Evolutionary conservation across 73 alveolate genomes (phyloP), one percentile per base, ranked within the genome.

Genomic region (Paramecium octaurelia): DNA sequence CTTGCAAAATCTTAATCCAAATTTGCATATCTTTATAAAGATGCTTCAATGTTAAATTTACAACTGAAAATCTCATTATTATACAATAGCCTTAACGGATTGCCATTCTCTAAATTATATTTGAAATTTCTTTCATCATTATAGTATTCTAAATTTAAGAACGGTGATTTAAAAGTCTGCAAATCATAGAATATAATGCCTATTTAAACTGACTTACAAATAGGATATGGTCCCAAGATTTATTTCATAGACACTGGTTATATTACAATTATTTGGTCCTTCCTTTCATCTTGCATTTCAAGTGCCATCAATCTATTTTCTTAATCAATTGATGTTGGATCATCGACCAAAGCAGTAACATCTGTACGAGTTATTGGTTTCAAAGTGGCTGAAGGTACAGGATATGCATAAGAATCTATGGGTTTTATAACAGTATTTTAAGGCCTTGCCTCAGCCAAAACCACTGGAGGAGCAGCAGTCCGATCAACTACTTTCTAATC

Each of bases 1-100:
- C 46, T 44, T 16, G 94, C 92, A 21, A 93, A 94, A 34, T 92
- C 87, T 42, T 64, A n/a, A 35, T 92, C 46, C 21, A 80, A 48
- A 44, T 80, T 80, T 21, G 36, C 23, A 48, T 80, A 80, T 80
- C 91, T 80, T 44, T 80, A 10, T 42, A 42, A 18, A 23, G 91
- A 80, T 44, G 91, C 12, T 24, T 80, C 75, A 48, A 80, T 21
- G 3, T 20, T 48, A 23, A 80, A 80, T 6, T 80, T 80, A 10
- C 46, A 42, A 48, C 57, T 80, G 29, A 44, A 80, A 14, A n/a
- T 3, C 29, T 80, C 91, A 31, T 80, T 43, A 80, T 80, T 80
- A 46, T 44, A 24, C n/a, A 80, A 46, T 18, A 80, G 18, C 12
- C 91, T 42, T 10, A 80, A 16, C 7, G 91, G 91, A 44, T 40